Evolutionary conservation across 768 basidiomycete genomes (phyloP), one percentile per base, ranked within the genome.

Genomic region (Tricholoma furcatifolium): DNA sequence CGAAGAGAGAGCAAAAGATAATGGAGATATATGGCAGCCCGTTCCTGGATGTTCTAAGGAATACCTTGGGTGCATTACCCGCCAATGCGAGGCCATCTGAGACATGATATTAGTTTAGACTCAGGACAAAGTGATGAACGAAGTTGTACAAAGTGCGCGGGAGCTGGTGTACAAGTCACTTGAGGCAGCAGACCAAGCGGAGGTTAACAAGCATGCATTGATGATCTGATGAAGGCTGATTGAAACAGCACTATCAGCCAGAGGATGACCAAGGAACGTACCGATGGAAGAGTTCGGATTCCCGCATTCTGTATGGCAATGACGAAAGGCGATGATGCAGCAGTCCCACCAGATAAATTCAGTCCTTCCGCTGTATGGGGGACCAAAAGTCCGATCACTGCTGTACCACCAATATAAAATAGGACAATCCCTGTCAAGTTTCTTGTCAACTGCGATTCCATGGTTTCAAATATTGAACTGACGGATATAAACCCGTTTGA

Each of bases 151-250:
- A 11, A 98, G 77, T 0, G 88, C 89, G 47, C 89, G 84, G n/a
- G 92, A 93, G 41, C 87, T 87, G 2, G 92, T 94, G 72, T 92
- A 96, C 43, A 97, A 68, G 64, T 95, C 93, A 65, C 87, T 89
- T 20, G 86, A 87, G 5, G 89, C 91, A 30, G 94, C 93, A 20
- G 93, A 96, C 87, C 90, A 93, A 6, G 94, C 93, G 2, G 92
- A 91, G 32, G 88, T 91, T 58, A 98, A 70, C n/a, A 96, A 75
- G 65, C 82, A 84, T 2, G 87, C 88, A 62, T 91, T 93, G 65
- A 91, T 90, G 39, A 91, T 73, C 85, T 87, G 42, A 17, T 35
- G 2, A n/a, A 44, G 4, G 6, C 14, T 11, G 43, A 27, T 44
- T 15, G 3, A 2, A n/a, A n/a, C 27, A 12, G 30, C 34, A 23